phyloP scores from a whole-genome alignment of 148 eudicot species.

The Linanthus parryae region DNA sequence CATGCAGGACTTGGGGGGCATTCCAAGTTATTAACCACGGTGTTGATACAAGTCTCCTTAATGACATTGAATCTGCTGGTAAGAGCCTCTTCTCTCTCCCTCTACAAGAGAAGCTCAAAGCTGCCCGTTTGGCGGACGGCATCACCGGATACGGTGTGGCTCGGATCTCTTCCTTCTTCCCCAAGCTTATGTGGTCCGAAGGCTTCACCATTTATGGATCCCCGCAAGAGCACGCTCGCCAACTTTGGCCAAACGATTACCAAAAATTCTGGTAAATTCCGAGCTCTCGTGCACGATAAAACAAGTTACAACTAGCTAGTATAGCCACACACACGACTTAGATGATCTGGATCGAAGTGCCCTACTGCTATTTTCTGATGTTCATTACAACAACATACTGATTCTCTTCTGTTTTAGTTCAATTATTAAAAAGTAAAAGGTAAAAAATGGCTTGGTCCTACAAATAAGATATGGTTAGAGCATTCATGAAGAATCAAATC shows the following conservation, averaged over 20 bases:
- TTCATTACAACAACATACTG: neutral
- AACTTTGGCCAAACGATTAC: conserved; percentile 79
- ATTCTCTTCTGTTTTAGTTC: neutral
- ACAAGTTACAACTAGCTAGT: neutral
- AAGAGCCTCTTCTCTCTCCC: conserved; percentile 58
- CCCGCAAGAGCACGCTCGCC: conserved; percentile 67
- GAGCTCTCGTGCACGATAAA: neutral
- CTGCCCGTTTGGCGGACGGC: conserved; percentile 38
- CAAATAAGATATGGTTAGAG: conserved; percentile 23
- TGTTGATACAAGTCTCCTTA: conserved; percentile 27
- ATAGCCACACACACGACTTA: neutral
- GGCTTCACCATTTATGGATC: conserved; percentile 90
- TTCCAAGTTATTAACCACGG: conserved; percentile 70
- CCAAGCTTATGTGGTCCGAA: conserved; percentile 83
- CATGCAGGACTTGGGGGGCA: conserved; percentile 83
- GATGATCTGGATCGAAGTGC: neutral
- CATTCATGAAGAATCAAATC: conserved; percentile 1
- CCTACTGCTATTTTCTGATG: neutral
- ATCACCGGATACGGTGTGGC: conserved; percentile 71
- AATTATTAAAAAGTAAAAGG: neutral
- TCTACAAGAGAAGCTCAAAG: conserved; percentile 54
- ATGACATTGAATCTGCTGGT: conserved; percentile 28
- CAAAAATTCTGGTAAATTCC: conserved; percentile 49
- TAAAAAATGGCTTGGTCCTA: conserved; percentile 17
- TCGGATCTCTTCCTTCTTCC: conserved; percentile 55